Conservation (phyloP, 495 filamentous ascomycete genomes). For the Penicillium mononematosum region DNA sequence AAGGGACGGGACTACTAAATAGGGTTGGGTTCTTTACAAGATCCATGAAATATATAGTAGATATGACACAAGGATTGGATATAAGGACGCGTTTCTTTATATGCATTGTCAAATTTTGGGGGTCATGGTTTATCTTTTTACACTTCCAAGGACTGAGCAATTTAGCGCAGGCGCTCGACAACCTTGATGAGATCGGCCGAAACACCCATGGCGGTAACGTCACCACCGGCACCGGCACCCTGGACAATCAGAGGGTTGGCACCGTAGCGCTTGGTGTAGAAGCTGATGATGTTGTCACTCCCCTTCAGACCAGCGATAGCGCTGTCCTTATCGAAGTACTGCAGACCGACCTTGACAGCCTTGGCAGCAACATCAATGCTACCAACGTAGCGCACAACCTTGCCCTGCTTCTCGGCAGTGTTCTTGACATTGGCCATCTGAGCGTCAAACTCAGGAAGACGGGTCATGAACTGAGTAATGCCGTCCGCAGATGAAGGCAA, state of each 20-base stretch:
- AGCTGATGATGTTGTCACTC: constrained; percentile 97
- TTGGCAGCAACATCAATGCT: constrained; percentile 76
- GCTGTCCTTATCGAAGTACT: constrained; percentile 78
- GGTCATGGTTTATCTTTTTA: constrained; percentile 1
- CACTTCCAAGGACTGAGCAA: not conserved
- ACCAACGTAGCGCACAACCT: constrained; percentile 94
- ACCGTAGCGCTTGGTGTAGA: constrained; percentile 94
- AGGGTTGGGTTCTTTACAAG: not conserved
- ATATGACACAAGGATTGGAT: not conserved
- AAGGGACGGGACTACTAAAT: constrained; percentile 27
- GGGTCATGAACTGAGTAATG: constrained; percentile 73
- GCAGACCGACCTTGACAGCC: constrained; percentile 81
- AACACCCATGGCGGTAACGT: constrained; percentile 96
- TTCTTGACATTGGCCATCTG: constrained; percentile 81
- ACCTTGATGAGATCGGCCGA: constrained; percentile 87
- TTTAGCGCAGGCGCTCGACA: constrained; percentile 48
- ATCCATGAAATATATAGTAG: not conserved
- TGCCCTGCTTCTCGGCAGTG: constrained; percentile 75
- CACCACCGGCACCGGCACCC: constrained; percentile 90
- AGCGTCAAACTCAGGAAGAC: constrained; percentile 71
- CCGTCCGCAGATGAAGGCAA: constrained; percentile 57
- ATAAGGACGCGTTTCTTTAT: constrained; percentile 1
- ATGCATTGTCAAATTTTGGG: not conserved
- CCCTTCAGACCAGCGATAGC: constrained; percentile 92
- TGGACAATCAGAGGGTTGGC: constrained; percentile 87